A percentile compares a stretch with the other conserved stretches of the same genome.
Evolutionary conservation across 139 green algal genomes (phyloP).

Genomic region (Pleodorina starrii): DNA sequence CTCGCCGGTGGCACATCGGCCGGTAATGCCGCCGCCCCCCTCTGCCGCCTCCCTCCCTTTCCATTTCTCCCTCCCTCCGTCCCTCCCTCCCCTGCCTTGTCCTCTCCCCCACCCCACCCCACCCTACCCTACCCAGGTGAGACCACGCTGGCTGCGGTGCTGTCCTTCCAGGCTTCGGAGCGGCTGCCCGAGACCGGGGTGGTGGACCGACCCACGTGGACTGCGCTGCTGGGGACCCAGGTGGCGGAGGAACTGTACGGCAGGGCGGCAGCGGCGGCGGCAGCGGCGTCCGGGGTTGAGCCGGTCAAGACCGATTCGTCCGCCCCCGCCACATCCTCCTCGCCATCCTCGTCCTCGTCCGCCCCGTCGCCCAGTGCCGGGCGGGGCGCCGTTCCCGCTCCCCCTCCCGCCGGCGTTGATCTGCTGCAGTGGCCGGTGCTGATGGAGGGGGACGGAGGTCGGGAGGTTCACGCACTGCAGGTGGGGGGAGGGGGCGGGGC

Average conservation of each 20-base stretch:
- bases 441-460: constrained; percentile 62
- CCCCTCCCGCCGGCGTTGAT: background rate
- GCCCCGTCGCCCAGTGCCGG: too few relatives aligned
- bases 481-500: constrained; percentile 5
- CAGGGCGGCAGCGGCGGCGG: background rate
- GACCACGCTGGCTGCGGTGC: constrained; percentile 57
- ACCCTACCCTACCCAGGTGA: too few relatives aligned
- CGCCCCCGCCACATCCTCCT: background rate
- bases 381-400: background rate
- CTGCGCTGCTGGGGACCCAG: constrained; percentile 15
- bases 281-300: background rate
- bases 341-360: background rate
- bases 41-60: too few relatives aligned
- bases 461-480: constrained; percentile 65
- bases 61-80: too few relatives aligned
- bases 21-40: too few relatives aligned
- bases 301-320: background rate
- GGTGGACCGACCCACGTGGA: constrained; percentile 43
- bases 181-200: constrained; percentile 74
- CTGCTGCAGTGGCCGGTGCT: constrained; percentile 54
- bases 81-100: too few relatives aligned
- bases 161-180: constrained; percentile 77
- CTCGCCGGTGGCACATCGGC: too few relatives aligned
- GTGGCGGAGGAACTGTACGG: constrained; percentile 32
- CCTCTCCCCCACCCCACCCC: background rate